Evolutionary conservation across 1,284 basidiomycete species (phyloP).

Genomic region (Tausonia pullulans): DNA sequence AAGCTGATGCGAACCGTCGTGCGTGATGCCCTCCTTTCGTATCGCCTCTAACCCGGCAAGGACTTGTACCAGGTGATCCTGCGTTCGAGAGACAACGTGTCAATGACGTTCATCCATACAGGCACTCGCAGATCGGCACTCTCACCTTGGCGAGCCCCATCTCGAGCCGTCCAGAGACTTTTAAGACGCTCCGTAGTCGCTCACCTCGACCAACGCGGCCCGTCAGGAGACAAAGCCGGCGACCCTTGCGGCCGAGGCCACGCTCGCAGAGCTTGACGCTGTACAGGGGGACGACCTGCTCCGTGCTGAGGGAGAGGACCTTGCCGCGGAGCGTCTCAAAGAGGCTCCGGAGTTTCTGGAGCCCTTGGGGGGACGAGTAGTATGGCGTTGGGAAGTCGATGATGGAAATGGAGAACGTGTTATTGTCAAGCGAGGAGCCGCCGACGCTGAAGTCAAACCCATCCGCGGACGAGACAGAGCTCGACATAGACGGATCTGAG

Average conservation of each 20-base stretch:
- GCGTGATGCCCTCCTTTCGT: conserved; percentile 26
- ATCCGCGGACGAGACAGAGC: conserved; percentile 1
- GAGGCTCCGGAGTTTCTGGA: conserved; percentile 28
- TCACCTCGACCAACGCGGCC: conserved; percentile 22
- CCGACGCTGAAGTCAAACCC: conserved; percentile 41
- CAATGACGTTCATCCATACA: too few relatives aligned
- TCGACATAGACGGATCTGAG: neutral
- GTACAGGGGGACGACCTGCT: neutral
- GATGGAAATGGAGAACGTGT: conserved; percentile 24
- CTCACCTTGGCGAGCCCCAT: conserved; percentile 29
- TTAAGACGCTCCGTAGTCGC: conserved; percentile 28
- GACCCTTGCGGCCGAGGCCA: neutral
- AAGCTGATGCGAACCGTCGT: conserved; percentile 26
- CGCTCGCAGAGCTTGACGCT: conserved; percentile 3
- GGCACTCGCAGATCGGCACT: neutral
- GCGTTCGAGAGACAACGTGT: neutral
- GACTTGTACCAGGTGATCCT: conserved; percentile 32
- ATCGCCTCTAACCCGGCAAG: conserved; percentile 29
- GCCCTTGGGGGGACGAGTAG: conserved; percentile 29
- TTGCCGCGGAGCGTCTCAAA: conserved; percentile 24
- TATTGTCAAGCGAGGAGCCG: neutral
- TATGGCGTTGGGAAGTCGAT: conserved; percentile 32
- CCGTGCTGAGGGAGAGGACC: neutral
- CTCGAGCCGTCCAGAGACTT: conserved; percentile 23
- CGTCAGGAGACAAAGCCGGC: conserved; percentile 7